Evolutionary conservation across 2,329 filamentous ascomycete genomes (phyloP).

Genomic region (Mycosphaerelloides madeirae): DNA sequence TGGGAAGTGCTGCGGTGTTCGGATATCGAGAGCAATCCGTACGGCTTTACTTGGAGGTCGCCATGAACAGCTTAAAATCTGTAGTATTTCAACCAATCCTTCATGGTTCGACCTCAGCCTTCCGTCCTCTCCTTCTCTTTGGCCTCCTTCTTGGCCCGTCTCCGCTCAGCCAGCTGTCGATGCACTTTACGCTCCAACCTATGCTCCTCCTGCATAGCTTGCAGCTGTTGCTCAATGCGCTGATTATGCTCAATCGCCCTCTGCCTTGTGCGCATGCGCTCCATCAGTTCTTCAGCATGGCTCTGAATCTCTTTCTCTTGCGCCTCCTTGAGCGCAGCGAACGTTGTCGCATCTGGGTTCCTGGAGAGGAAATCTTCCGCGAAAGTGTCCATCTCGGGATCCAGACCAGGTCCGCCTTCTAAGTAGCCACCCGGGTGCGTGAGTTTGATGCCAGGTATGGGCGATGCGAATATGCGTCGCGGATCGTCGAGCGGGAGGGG

Average conservation of each 20-base stretch:
- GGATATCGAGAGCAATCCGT: too few species aligned
- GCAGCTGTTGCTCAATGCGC: conserved; percentile 40
- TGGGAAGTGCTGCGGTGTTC: too few species aligned
- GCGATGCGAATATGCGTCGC: conserved; percentile 39
- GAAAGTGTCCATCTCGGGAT: conserved; percentile 36
- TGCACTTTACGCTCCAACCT: conserved; percentile 43
- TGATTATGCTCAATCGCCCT: conserved; percentile 39
- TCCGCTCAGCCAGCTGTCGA: conserved; percentile 39
- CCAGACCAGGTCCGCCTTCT: conserved; percentile 44
- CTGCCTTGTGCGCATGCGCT: conserved; percentile 32
- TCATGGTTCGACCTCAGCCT: neutral
- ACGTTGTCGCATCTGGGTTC: conserved; percentile 32
- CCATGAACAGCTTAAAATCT: too few species aligned
- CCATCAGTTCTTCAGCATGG: conserved; percentile 28
- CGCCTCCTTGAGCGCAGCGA: conserved; percentile 31
- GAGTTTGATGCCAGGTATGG: conserved; percentile 42
- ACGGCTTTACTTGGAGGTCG: too few species aligned
- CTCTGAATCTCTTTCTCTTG: conserved; percentile 30
- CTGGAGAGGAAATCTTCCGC: conserved; percentile 38
- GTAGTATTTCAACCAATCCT: too few species aligned
- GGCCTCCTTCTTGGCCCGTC: conserved; percentile 33
- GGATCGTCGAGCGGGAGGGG: conserved; percentile 42
- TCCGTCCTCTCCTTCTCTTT: conserved; percentile 26
- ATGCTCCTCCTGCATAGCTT: conserved; percentile 41
- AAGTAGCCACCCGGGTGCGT: conserved; percentile 46